Conservation (phyloP, 2,329 filamentous ascomycete species). For the Phaeosphaeria sp. region DNA sequence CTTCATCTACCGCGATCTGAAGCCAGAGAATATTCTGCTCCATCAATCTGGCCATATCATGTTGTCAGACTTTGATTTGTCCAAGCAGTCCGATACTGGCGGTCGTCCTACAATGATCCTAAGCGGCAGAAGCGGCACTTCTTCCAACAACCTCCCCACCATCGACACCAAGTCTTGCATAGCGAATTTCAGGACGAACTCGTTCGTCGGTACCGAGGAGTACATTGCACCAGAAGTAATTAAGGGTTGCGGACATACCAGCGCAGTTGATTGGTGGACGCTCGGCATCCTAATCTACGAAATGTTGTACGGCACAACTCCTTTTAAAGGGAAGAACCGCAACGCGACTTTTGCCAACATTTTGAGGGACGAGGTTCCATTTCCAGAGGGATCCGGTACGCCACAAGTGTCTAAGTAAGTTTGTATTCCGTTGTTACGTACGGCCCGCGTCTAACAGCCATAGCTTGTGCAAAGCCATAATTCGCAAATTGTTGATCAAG, state of each 20-base stretch:
- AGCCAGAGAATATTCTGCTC: conserved; percentile 95
- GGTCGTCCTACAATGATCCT: conserved; percentile 98
- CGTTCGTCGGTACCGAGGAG: conserved; percentile 97
- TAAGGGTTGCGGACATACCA: conserved; percentile 97
- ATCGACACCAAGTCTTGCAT: conserved; percentile 99
- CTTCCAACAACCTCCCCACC: conserved; percentile 86
- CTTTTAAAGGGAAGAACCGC: conserved; percentile 98
- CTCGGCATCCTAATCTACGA: conserved; percentile 96
- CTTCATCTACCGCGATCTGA: conserved; percentile 97
- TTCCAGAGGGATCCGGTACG: conserved; percentile 84
- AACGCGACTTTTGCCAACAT: conserved; percentile 99
- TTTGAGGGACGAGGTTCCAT: conserved; percentile 90
- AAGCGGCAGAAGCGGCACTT: conserved; percentile 76
- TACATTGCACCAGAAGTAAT: conserved; percentile 99
- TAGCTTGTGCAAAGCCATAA: conserved; percentile 94
- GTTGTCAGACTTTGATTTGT: conserved; percentile 98
- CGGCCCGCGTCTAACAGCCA: conserved; percentile 37
- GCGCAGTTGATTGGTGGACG: conserved; percentile 99
- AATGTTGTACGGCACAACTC: conserved; percentile 98
- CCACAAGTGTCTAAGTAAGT: conserved; percentile 92
- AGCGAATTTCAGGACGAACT: conserved; percentile 96
- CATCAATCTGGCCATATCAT: conserved; percentile 99
- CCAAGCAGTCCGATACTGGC: conserved; percentile 94
- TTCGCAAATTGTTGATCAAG: conserved; percentile 96
- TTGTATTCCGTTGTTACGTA: not conserved